A percentile compares a stretch with the other conserved stretches of the same genome.
These are phyloP conservation scores for Podaxis rugospora DNA, from an alignment of 768 basidiomycete species.

Conservation along the genomic window DNA sequence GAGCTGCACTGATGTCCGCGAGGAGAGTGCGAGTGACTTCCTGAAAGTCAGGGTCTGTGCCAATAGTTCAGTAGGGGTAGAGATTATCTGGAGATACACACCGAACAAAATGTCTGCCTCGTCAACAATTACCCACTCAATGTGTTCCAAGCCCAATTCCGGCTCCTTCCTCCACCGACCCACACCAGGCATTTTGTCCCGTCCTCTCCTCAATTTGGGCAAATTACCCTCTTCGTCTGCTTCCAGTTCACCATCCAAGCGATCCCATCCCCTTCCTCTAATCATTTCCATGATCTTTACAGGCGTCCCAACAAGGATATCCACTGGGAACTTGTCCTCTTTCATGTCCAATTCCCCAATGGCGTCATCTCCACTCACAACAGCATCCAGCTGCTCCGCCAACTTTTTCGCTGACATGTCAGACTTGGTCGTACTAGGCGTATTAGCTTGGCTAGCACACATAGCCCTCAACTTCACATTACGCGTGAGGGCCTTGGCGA, in stretches of 20 bases:
- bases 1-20: slow-evolving; percentile 63
- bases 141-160: slow-evolving; percentile 57
- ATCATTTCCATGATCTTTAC: slow-evolving; percentile 62
- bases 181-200: slow-evolving; percentile 32
- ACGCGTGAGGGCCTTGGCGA: slow-evolving; percentile 74
- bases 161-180: slow-evolving; percentile 40
- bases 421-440: slow-evolving; percentile 23
- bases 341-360: slow-evolving; percentile 14
- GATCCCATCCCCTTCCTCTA: slow-evolving; percentile 52
- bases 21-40: slow-evolving; percentile 67
- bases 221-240: slow-evolving; percentile 14
- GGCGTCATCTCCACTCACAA: slow-evolving; percentile 3
- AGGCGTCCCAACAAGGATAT: slow-evolving; percentile 65
- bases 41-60: slow-evolving; percentile 75
- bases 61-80: not conserved
- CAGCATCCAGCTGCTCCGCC: slow-evolving; percentile 28
- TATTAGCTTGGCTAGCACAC: slow-evolving; percentile 64
- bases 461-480: slow-evolving; percentile 70
- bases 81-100: slow-evolving; percentile 26
- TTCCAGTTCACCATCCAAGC: slow-evolving; percentile 17
- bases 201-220: slow-evolving; percentile 10
- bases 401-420: slow-evolving; percentile 48
- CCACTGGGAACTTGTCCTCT: slow-evolving; percentile 30
- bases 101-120: slow-evolving; percentile 91
- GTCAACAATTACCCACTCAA: slow-evolving; percentile 90